A percentile compares a stretch with the other conserved stretches of the same genome.
Conservation (phyloP, 1,284 basidiomycete genomes). For the Rhodotorula sp. region DNA sequence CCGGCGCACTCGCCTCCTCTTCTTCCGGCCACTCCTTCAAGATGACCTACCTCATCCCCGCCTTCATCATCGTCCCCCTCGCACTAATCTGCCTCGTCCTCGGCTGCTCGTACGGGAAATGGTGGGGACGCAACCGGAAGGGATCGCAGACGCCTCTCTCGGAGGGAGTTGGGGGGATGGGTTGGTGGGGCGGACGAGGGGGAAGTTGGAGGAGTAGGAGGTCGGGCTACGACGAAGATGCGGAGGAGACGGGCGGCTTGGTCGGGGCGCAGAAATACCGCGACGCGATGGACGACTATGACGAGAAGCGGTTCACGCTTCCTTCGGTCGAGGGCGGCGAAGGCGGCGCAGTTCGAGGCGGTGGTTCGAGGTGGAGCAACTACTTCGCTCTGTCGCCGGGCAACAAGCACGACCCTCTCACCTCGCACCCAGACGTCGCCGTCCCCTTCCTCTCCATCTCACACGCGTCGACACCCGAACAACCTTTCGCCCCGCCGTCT, state of each 20-base stretch:
- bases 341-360: neutral
- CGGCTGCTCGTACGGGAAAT: constrained; percentile 25
- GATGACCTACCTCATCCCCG: constrained; percentile 33
- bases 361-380: constrained; percentile 7
- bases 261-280: constrained; percentile 15
- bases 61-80: constrained; percentile 33
- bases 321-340: neutral
- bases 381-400: neutral
- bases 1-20: neutral
- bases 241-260: constrained; percentile 25
- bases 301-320: neutral
- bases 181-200: constrained; percentile 3
- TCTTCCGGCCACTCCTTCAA: constrained; percentile 14
- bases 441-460: constrained; percentile 26
- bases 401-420: neutral
- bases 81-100: constrained; percentile 13
- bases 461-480: constrained; percentile 16
- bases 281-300: neutral
- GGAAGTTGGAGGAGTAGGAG: constrained; percentile 5
- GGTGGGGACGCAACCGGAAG: constrained; percentile 16
- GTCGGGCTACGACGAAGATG: neutral
- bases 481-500: constrained; percentile 27
- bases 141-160: neutral
- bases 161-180: neutral
- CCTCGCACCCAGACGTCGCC: neutral